Evolutionary conservation across 495 filamentous ascomycete species (phyloP), one percentile per base, ranked within the genome.

Genomic region (Pseudotulostoma volvatum): DNA sequence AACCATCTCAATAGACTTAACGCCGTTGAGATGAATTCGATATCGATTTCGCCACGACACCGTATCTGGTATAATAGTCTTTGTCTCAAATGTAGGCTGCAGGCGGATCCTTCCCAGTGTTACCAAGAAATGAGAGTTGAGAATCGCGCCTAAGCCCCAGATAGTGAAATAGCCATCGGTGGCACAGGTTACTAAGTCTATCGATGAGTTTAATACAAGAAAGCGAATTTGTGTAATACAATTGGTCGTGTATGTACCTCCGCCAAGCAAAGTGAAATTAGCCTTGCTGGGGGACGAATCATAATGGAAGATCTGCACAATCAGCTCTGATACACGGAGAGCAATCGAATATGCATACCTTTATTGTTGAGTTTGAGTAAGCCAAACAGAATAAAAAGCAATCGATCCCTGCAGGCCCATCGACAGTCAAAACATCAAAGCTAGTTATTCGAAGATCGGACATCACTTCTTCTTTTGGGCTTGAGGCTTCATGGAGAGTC

Each of bases 381-480:
- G 66, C 73, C 56, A 87, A 61, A 15, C 68, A 70, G 31, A 93
- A 55, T 4, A 78, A 41, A 49, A 65, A 73, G 9, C 42, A 43
- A 16, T 50, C 33, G 5, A 47, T 44, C 36, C 34, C 31, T 7
- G 40, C 30, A 30, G 39, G 17, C 11, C 50, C 43, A 25, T 54
- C 43, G 2, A 74, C 56, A 13, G 67, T 61, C 15, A 63, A 35
- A 8, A 74, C 49, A 44, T 76, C 70, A 44, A 96, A 86, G 41
- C 77, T 71, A 33, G 75, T 80, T 35, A 96, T 76, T 14, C 90
- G 70, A 36, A 93, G 57, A 50, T 95, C 90, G 2, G 70, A 69
- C 5, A 71, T 65, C 0, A 66, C 59, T 2, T 71, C 73, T 9
- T 66, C 60, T 15, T 74, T 70, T 0, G 70, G 69, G 47, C 73